Evolutionary conservation across 805 yeast species (phyloP), one percentile per base, ranked within the genome.

Genomic region (Candida methanosorbosa): DNA sequence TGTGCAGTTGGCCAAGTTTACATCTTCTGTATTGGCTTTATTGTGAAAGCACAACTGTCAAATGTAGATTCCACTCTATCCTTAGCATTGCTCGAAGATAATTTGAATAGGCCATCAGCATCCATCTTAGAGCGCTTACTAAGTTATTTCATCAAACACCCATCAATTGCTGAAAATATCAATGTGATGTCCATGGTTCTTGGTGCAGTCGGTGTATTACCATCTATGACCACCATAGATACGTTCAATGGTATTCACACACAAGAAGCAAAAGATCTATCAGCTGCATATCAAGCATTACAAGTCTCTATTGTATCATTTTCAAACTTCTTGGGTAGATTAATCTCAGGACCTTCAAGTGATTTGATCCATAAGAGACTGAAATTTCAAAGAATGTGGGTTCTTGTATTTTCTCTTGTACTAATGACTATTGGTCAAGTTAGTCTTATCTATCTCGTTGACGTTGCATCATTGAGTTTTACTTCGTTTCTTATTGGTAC

Each of bases 1-100:
- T 72, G 78, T 48, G 79, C 84, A 1, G 61, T 76, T 29, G 83
- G 87, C 4, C 88, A 81, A 50, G 70, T 74, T 54, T 82, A 81
- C 49, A 81, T 82, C 19, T 82, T 68, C 48, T 70, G 82, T 3
- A 78, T 82, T 24, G 94, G 94, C 0, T 81, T 76, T 46, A 66
- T 82, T n/a, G 81, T 79, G 9, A 68, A 61, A 33, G 66, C 71
- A 0, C 69, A 66, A 41, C 54, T 59, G 11, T 11, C 18, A 21
- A 24, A n/a, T 24, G 18, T 18, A 16, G 24, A 17, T n/a, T 4
- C 16, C 2, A 2, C 17, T n/a, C 7, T n/a, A n/a, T n/a, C n/a
- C n/a, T n/a, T n/a, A n/a, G n/a, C n/a, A n/a, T n/a, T n/a, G n/a
- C n/a, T n/a, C n/a, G n/a, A n/a, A n/a, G n/a, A n/a, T n/a, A n/a